Evolutionary conservation across 108 stramenopile genomes (phyloP).

Genomic region (Schizochytrium sp.): DNA sequence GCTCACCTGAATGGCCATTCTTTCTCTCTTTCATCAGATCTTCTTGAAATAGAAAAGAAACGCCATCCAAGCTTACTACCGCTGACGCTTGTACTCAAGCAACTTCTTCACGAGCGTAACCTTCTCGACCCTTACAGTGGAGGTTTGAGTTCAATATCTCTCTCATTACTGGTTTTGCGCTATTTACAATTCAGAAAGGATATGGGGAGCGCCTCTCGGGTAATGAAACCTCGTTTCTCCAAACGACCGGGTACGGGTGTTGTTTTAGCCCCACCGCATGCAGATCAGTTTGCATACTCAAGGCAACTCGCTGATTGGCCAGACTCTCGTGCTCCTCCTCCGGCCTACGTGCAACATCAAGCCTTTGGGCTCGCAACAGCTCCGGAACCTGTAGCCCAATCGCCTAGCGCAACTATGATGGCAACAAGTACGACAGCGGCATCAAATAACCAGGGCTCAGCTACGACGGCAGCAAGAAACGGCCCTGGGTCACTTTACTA

Average conservation of each 20-base stretch:
- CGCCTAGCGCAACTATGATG: too few relatives aligned
- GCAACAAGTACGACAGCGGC: too few relatives aligned
- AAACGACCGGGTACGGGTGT: constrained; percentile 3
- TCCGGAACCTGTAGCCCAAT: too few relatives aligned
- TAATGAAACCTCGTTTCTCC: neutral
- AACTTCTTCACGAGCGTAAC: neutral
- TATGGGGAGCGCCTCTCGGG: neutral
- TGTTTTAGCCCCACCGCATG: neutral
- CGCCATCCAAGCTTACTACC: neutral
- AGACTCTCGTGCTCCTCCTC: constrained; percentile 3
- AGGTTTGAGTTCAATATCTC: constrained; percentile 27
- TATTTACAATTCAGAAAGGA: neutral
- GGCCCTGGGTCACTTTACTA: too few relatives aligned
- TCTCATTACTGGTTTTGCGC: constrained; percentile 29
- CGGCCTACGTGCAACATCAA: neutral
- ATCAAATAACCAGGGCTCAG: too few relatives aligned
- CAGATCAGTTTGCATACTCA: constrained; percentile 17
- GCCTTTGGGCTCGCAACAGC: neutral
- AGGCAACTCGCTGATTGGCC: constrained; percentile 12
- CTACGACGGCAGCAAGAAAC: too few relatives aligned
- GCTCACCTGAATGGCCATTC: constrained; percentile 19
- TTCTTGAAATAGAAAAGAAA: neutral
- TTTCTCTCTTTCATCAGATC: neutral
- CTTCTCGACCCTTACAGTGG: neutral
- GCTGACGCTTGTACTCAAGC: constrained; percentile 49